Conservation (phyloP, 257 asterid species). For the Salvia splendens region DNA sequence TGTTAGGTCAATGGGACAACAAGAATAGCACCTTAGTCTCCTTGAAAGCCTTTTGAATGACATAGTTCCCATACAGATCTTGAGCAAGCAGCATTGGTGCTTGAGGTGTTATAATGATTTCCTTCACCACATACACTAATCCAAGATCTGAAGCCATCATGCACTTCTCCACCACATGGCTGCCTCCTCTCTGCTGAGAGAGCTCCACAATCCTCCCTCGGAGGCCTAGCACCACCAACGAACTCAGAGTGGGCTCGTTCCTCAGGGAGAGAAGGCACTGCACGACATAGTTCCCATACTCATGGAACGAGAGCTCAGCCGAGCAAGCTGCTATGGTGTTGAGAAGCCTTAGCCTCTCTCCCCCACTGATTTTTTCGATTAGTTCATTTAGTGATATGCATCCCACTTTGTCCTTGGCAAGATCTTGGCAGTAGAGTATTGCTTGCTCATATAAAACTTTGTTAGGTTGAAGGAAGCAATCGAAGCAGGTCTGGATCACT, state of each 20-base stretch:
- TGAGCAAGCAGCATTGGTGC: constrained; percentile 34
- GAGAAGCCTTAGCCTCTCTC: constrained; percentile 32
- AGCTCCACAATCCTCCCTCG: constrained; percentile 30
- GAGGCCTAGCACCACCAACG: constrained; percentile 5
- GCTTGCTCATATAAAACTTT: constrained; percentile 33
- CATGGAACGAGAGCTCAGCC: constrained; percentile 36
- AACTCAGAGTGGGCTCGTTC: neutral
- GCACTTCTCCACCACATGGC: constrained; percentile 50
- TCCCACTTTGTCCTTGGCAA: constrained; percentile 46
- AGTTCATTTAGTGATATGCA: constrained; percentile 37
- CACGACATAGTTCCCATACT: constrained; percentile 54
- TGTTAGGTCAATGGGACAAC: too few relatives aligned
- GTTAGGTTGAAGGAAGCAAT: constrained; percentile 28
- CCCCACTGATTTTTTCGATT: constrained; percentile 29
- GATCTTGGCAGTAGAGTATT: neutral
- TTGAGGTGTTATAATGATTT: constrained; percentile 16
- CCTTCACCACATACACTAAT: constrained; percentile 14
- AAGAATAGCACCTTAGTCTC: constrained; percentile 26
- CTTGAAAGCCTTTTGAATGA: constrained; percentile 46
- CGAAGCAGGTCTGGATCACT: constrained; percentile 36
- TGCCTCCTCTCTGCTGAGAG: constrained; percentile 35
- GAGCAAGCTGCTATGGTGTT: constrained; percentile 31
- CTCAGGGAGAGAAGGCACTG: constrained; percentile 35
- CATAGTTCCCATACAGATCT: constrained; percentile 48
- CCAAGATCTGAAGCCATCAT: constrained; percentile 26